These are phyloP conservation scores for Bipolaris oryzae DNA, from an alignment of 2,329 filamentous ascomycete genomes.

Conservation along the genomic window DNA sequence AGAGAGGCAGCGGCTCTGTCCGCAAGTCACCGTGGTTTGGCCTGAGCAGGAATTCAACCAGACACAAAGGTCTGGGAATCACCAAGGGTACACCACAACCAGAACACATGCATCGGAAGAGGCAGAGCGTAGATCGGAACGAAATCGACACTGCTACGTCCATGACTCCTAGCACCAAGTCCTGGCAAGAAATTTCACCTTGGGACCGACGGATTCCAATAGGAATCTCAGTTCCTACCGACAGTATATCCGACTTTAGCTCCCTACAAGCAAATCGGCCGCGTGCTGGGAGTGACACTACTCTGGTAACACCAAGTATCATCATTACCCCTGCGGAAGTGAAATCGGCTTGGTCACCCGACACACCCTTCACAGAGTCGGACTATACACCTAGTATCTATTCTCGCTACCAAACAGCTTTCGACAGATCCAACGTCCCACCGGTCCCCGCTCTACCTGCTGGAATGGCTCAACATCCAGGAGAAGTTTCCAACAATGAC, in stretches of 20 bases:
- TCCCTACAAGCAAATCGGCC: conserved; percentile 37
- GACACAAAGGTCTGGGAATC: conserved; percentile 43
- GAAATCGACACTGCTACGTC: conserved; percentile 40
- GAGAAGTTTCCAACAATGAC: not conserved
- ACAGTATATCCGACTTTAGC: conserved; percentile 52
- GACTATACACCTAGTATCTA: conserved; percentile 66
- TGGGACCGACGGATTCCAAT: conserved; percentile 75
- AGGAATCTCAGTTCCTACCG: conserved; percentile 69
- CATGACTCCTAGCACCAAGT: conserved; percentile 37
- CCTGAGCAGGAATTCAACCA: conserved; percentile 34
- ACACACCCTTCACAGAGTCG: conserved; percentile 63
- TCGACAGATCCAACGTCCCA: conserved; percentile 54
- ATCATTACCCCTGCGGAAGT: conserved; percentile 60
- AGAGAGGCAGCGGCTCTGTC: conserved; percentile 25
- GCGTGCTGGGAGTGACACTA: conserved; percentile 48
- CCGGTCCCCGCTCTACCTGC: conserved; percentile 53
- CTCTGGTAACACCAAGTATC: conserved; percentile 56
- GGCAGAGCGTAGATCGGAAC: conserved; percentile 23
- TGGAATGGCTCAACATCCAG: conserved; percentile 23
- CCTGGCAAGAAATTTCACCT: conserved; percentile 64
- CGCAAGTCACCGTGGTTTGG: conserved; percentile 42
- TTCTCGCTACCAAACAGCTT: conserved; percentile 59
- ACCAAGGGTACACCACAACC: conserved; percentile 45
- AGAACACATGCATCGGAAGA: conserved; percentile 21
- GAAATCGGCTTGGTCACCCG: conserved; percentile 63